A percentile compares a stretch with the other conserved stretches of the same genome.
phyloP scores from a whole-genome alignment of 495 filamentous ascomycete species.

The Aspergillus avenaceus region DNA sequence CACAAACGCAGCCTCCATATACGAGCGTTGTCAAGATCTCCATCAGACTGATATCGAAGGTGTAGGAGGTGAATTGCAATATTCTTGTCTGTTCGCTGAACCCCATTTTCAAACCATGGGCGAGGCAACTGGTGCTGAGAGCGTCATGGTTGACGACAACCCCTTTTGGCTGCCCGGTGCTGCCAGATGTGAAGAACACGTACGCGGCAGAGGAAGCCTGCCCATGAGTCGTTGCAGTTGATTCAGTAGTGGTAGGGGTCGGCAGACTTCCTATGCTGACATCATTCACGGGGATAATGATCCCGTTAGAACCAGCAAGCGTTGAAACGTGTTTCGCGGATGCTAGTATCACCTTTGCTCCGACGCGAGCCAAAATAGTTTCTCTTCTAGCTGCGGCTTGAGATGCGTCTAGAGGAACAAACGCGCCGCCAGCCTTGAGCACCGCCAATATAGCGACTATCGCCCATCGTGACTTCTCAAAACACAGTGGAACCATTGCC shows the following conservation, averaged over 20 bases:
- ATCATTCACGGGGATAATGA: background rate
- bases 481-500: conserved; percentile 36
- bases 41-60: conserved; percentile 38
- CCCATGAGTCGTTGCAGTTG: background rate
- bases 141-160: conserved; percentile 23
- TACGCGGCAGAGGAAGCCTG: background rate
- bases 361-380: background rate
- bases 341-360: background rate
- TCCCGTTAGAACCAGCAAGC: background rate
- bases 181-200: conserved; percentile 39
- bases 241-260: conserved; percentile 3
- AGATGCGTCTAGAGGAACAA: conserved; percentile 41
- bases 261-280: background rate
- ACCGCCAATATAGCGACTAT: conserved; percentile 36
- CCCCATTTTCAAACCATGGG: conserved; percentile 8
- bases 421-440: conserved; percentile 44
- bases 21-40: conserved; percentile 58
- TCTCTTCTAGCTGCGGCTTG: conserved; percentile 39
- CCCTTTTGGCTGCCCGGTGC: conserved; percentile 37
- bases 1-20: conserved; percentile 51
- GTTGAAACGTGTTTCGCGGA: conserved; percentile 1
- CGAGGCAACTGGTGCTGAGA: conserved; percentile 13
- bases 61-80: conserved; percentile 28
- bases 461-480: conserved; percentile 41
- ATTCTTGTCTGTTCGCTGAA: conserved; percentile 16